Evolutionary conservation across 257 asterid species (phyloP).

Genomic region (Petrea volubilis): DNA sequence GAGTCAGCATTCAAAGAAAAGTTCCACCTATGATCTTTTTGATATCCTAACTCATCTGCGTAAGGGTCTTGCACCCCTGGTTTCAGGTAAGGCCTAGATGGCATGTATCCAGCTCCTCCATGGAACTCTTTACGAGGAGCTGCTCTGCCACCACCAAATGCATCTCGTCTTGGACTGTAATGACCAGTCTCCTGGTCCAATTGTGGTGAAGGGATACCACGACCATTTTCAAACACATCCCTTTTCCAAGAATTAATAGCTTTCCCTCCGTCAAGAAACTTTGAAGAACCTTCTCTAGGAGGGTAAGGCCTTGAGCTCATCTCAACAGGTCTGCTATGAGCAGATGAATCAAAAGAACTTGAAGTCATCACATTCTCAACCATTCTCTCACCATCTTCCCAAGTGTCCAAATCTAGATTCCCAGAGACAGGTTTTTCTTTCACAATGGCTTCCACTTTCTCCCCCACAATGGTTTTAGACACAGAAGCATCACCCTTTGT

Average conservation of each 20-base stretch:
- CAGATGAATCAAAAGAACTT: slow-evolving; percentile 52
- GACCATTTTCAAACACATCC: slow-evolving; percentile 60
- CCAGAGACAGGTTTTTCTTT: slow-evolving; percentile 50
- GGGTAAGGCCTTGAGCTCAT: slow-evolving; percentile 54
- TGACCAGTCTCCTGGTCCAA: slow-evolving; percentile 60
- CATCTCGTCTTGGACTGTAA: slow-evolving; percentile 65
- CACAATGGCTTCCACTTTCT: slow-evolving; percentile 40
- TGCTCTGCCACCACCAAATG: slow-evolving; percentile 58
- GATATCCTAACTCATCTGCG: slow-evolving; percentile 66
- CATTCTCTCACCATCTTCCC: slow-evolving; percentile 92
- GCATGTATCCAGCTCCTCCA: slow-evolving; percentile 62
- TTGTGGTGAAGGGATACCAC: slow-evolving; percentile 40
- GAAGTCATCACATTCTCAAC: slow-evolving; percentile 60
- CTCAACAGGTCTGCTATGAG: slow-evolving; percentile 52
- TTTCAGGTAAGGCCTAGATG: slow-evolving; percentile 52
- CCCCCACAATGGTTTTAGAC: slow-evolving; percentile 40
- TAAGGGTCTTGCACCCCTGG: slow-evolving; percentile 53
- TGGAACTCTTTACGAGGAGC: slow-evolving; percentile 58
- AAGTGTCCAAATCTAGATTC: slow-evolving; percentile 56
- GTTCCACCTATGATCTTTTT: slow-evolving; percentile 69
- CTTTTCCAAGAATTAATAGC: slow-evolving; percentile 67
- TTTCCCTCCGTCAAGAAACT: slow-evolving; percentile 58
- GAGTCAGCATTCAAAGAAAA: slow-evolving; percentile 57
- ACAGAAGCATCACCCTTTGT: slow-evolving; percentile 38
- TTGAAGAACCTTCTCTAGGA: slow-evolving; percentile 57